phyloP scores from a whole-genome alignment of 2,329 filamentous ascomycete genomes.

The Chaetomium olivaceum region DNA sequence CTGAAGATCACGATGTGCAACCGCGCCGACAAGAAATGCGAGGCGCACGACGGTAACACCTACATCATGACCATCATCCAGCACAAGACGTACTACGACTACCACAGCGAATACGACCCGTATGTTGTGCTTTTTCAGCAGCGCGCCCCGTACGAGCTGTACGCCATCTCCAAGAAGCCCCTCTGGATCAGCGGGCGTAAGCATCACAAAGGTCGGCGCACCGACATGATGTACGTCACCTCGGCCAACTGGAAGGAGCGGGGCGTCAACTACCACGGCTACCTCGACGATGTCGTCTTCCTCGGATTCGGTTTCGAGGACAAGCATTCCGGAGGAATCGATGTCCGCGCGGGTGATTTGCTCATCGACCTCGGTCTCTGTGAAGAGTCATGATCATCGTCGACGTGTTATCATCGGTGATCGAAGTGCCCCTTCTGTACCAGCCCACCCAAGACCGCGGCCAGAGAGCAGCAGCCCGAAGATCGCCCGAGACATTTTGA shows the following conservation, averaged over 20 bases:
- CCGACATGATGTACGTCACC: constrained; percentile 60
- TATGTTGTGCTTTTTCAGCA: constrained; percentile 55
- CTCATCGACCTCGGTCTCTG: constrained; percentile 46
- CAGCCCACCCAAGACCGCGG: not conserved
- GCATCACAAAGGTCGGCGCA: constrained; percentile 38
- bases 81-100: constrained; percentile 51
- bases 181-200: constrained; percentile 57
- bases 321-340: constrained; percentile 48
- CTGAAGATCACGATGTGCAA: constrained; percentile 56
- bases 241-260: constrained; percentile 56
- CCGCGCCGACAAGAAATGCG: constrained; percentile 48
- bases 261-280: constrained; percentile 55
- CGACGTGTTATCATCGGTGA: not conserved
- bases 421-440: not conserved
- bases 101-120: constrained; percentile 56
- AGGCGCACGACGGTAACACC: constrained; percentile 48
- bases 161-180: constrained; percentile 52
- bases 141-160: constrained; percentile 50
- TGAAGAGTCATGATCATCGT: constrained; percentile 6
- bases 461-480: not conserved
- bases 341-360: constrained; percentile 53
- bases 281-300: constrained; percentile 56
- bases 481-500: not conserved
- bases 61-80: constrained; percentile 58
- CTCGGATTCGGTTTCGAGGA: constrained; percentile 60